Evolutionary conservation across 2,329 filamentous ascomycete genomes (phyloP).

Genomic region (Pseudonectria foliicola): DNA sequence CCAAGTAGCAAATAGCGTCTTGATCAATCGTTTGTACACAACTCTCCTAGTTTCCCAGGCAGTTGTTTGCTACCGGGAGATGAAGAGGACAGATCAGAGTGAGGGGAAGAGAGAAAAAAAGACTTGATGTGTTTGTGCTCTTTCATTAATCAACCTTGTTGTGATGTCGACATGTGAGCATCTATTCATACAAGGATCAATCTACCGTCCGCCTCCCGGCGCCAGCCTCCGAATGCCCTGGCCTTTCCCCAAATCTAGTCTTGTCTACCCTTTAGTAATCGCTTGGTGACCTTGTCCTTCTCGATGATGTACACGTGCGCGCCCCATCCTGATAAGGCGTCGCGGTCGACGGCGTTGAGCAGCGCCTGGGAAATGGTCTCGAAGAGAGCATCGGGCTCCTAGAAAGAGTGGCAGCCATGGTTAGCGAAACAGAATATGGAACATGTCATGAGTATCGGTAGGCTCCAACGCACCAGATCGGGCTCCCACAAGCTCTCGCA

Average conservation of each 20-base stretch:
- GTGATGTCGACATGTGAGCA: constrained; percentile 17
- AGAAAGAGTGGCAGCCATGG: constrained; percentile 1
- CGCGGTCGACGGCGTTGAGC: constrained; percentile 91
- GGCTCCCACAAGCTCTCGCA: constrained; percentile 98
- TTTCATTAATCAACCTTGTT: constrained; percentile 18
- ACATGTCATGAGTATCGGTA: not conserved
- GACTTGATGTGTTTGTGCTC: constrained; percentile 15
- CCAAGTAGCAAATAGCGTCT: no score
- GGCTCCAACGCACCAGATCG: constrained; percentile 63
- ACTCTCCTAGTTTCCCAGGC: no score
- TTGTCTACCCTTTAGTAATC: constrained; percentile 95
- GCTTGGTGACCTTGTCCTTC: constrained; percentile 99
- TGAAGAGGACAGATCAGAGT: no score
- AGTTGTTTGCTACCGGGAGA: no score
- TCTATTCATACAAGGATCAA: constrained; percentile 30
- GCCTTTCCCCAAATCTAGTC: constrained; percentile 49
- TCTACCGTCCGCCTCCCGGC: constrained; percentile 10
- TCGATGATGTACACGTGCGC: constrained; percentile 99
- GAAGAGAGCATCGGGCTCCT: constrained; percentile 87
- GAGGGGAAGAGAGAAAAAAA: constrained; percentile 10
- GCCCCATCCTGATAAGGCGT: constrained; percentile 95
- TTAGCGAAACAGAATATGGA: constrained; percentile 12
- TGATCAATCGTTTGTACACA: no score
- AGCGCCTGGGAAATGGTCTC: constrained; percentile 96
- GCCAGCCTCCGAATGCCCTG: constrained; percentile 9